Evolutionary conservation across 768 basidiomycete genomes (phyloP).

Genomic region (Trametes cingulata): DNA sequence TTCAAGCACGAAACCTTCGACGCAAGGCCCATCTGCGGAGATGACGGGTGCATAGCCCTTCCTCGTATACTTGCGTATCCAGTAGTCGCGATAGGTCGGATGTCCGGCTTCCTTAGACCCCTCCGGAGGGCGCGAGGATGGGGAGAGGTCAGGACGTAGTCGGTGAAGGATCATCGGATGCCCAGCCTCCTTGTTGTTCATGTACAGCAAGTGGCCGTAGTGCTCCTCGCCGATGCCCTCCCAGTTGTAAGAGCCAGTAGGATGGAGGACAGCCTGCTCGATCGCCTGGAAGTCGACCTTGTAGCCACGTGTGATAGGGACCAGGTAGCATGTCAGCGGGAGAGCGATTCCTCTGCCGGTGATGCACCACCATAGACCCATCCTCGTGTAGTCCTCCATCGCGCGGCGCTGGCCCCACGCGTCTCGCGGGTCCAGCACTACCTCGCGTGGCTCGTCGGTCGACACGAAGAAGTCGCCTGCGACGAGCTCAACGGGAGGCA

Average conservation of each 20-base stretch:
- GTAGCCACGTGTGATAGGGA: slow-evolving; percentile 53
- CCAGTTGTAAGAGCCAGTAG: slow-evolving; percentile 59
- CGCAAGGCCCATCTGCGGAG: slow-evolving; percentile 57
- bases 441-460: slow-evolving; percentile 33
- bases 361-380: slow-evolving; percentile 62
- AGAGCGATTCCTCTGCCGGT: slow-evolving; percentile 55
- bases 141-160: slow-evolving; percentile 67
- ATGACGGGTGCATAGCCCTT: slow-evolving; percentile 43
- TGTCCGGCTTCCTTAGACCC: slow-evolving; percentile 50
- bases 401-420: slow-evolving; percentile 48
- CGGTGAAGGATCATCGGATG: slow-evolving; percentile 55
- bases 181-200: slow-evolving; percentile 56
- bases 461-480: slow-evolving; percentile 39
- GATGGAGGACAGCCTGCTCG: slow-evolving; percentile 47
- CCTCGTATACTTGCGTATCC: slow-evolving; percentile 53
- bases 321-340: slow-evolving; percentile 61
- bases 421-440: slow-evolving; percentile 46
- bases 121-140: slow-evolving; percentile 54
- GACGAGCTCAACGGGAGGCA: slow-evolving; percentile 49
- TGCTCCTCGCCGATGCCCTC: slow-evolving; percentile 47
- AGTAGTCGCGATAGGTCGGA: slow-evolving; percentile 62
- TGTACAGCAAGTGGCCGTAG: slow-evolving; percentile 52
- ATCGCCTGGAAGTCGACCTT: slow-evolving; percentile 63
- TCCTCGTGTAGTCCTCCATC: slow-evolving; percentile 67
- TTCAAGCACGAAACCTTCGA: slow-evolving; percentile 54